A percentile compares a stretch with the other conserved stretches of the same genome.
These are phyloP conservation scores for Russula dissimulans DNA, from an alignment of 768 basidiomycete genomes.

Conservation along the genomic window DNA sequence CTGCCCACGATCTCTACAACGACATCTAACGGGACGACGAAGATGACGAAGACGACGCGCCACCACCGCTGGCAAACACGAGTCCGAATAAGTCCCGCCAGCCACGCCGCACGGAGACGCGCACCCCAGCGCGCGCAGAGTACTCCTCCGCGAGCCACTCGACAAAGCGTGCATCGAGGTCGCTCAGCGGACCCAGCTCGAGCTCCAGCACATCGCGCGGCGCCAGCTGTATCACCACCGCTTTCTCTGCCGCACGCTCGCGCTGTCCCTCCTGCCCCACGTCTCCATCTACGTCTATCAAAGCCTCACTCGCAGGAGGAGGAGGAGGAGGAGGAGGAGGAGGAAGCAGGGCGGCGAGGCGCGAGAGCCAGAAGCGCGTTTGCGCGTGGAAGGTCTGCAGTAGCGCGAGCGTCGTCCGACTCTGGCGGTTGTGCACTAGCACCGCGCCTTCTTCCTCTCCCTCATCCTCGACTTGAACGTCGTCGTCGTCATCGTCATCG, in stretches of 20 bases:
- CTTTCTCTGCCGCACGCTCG: constrained; percentile 12
- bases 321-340: background rate
- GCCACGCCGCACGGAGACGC: constrained; percentile 33
- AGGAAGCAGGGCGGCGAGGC: constrained; percentile 22
- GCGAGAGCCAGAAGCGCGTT: constrained; percentile 47
- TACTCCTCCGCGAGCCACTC: constrained; percentile 72
- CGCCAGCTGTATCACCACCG: constrained; percentile 4
- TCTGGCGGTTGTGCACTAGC: constrained; percentile 26
- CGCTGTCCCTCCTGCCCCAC: no score
- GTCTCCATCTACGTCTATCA: no score
- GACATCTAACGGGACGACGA: background rate
- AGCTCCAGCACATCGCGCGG: constrained; percentile 40
- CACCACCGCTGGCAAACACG: constrained; percentile 32
- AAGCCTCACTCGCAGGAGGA: no score
- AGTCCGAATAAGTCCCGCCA: constrained; percentile 41
- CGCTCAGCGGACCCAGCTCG: constrained; percentile 66
- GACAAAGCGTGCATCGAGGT: constrained; percentile 60
- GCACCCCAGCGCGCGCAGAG: constrained; percentile 34
- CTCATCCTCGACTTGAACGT: background rate
- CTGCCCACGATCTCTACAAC: no score
- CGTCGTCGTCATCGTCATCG: background rate
- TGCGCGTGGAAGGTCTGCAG: constrained; percentile 60
- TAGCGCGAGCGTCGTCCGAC: constrained; percentile 39
- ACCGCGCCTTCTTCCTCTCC: constrained; percentile 42
- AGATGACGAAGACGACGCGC: background rate